Percentiles rank a stretch among this genome's conserved stretches.
Conservation (phyloP, 192 early-diverging fungal genomes). For the Coemansia erecta region DNA sequence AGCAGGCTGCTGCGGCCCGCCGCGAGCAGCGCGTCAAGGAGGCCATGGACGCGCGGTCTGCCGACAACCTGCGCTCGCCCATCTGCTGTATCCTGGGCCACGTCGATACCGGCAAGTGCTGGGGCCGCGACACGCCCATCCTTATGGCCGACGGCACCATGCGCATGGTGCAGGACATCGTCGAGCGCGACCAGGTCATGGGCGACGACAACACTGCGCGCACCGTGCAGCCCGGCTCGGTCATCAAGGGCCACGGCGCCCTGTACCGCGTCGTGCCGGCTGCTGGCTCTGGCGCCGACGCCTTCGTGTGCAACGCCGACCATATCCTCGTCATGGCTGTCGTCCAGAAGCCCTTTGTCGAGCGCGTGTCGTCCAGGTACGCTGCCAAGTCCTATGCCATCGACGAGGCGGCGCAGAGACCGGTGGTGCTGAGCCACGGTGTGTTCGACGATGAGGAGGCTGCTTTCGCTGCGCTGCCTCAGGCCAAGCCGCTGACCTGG, state of each 20-base stretch:
- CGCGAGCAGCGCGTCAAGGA: conserved; percentile 68
- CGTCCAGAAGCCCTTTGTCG: conserved; percentile 16
- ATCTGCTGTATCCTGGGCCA: conserved; percentile 99
- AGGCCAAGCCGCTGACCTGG: conserved; percentile 34
- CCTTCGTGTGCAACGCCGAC: conserved; percentile 57
- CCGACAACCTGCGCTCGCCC: conserved; percentile 91
- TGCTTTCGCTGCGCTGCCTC: conserved; percentile 28
- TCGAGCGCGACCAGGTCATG: conserved; percentile 44
- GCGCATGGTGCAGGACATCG: conserved; percentile 48
- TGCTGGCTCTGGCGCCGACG: conserved; percentile 18
- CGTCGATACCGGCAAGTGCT: conserved; percentile 88
- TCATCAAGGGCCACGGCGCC: conserved; percentile 44
- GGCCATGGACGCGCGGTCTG: conserved; percentile 79
- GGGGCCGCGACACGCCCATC: conserved; percentile 50
- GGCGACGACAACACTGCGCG: conserved; percentile 55
- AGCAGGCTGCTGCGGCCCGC: conserved; percentile 77
- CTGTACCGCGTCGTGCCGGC: conserved; percentile 52
- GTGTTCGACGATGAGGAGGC: conserved; percentile 23
- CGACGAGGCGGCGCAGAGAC: conserved; percentile 14
- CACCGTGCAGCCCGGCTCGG: conserved; percentile 40
- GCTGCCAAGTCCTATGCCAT: conserved; percentile 12
- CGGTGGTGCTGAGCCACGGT: conserved; percentile 9
- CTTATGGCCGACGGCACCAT: conserved; percentile 50
- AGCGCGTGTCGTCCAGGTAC: conserved; percentile 6
- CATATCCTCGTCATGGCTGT: conserved; percentile 55